These are phyloP conservation scores for Dimargaris cristalligena DNA, from an alignment of 192 early-diverging fungal genomes.

Conservation along the genomic window DNA sequence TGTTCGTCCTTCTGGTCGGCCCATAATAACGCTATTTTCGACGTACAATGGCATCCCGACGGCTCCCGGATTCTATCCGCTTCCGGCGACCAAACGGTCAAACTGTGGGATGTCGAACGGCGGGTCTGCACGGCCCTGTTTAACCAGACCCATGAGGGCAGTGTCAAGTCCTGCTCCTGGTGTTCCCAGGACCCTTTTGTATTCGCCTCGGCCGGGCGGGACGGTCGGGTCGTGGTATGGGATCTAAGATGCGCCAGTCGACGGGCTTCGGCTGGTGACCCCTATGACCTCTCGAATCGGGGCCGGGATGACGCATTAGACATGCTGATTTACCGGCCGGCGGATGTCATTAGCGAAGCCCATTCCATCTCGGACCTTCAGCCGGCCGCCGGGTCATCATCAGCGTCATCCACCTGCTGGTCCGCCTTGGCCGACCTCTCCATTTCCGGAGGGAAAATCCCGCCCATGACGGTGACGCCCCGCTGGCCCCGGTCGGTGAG, in stretches of 20 bases:
- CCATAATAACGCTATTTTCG: slow-evolving; percentile 68
- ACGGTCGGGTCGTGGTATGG: slow-evolving; percentile 60
- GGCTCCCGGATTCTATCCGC: slow-evolving; percentile 50
- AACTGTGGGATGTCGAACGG: slow-evolving; percentile 59
- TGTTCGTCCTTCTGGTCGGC: slow-evolving; percentile 22
- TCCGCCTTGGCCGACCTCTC: too few relatives aligned
- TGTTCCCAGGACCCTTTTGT: slow-evolving; percentile 35
- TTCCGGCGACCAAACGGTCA: slow-evolving; percentile 55
- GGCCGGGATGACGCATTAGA: slow-evolving; percentile 10
- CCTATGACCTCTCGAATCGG: too few relatives aligned
- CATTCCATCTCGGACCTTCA: slow-evolving; percentile 10
- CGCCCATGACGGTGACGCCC: too few relatives aligned
- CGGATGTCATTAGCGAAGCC: slow-evolving; percentile 16
- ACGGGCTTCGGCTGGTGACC: too few relatives aligned
- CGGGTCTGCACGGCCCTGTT: slow-evolving; percentile 34
- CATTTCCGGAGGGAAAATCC: neutral
- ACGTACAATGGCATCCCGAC: slow-evolving; percentile 58
- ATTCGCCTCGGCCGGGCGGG: slow-evolving; percentile 52
- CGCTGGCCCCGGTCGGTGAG: slow-evolving; percentile 9
- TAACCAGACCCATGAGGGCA: slow-evolving; percentile 45
- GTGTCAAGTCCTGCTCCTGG: slow-evolving; percentile 51
- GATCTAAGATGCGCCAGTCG: slow-evolving; percentile 43
- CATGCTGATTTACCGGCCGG: slow-evolving; percentile 16
- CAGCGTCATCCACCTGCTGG: too few relatives aligned
- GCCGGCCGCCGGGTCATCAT: too few relatives aligned